These are phyloP conservation scores for Pisolithus thermaeus DNA, from an alignment of 1,284 basidiomycete genomes.

Conservation along the genomic window DNA sequence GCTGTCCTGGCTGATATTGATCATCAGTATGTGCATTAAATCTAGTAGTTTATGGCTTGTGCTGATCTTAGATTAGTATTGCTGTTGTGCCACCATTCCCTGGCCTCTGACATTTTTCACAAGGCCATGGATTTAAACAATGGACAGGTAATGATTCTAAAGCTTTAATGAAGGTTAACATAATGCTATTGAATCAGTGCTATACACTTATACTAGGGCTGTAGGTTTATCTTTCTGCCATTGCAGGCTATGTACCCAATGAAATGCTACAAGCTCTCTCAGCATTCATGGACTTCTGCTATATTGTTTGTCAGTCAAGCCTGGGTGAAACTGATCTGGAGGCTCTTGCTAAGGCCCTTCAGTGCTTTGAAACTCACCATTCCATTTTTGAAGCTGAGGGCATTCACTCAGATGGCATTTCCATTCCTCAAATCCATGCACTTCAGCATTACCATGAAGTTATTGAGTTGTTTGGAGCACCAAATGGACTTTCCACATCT, in stretches of 20 bases:
- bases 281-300: slow-evolving; percentile 10
- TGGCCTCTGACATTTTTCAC: too few relatives aligned
- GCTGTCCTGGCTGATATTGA: slow-evolving; percentile 3
- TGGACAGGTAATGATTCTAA: too few relatives aligned
- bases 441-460: neutral
- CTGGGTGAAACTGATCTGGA: neutral
- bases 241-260: slow-evolving; percentile 10
- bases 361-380: neutral
- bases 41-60: too few relatives aligned
- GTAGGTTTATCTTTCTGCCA: slow-evolving; percentile 10
- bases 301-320: neutral
- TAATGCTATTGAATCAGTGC: too few relatives aligned
- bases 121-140: too few relatives aligned
- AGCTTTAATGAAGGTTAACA: too few relatives aligned
- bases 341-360: slow-evolving; percentile 1
- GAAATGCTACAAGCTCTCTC: slow-evolving; percentile 7
- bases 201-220: too few relatives aligned
- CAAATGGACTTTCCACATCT: slow-evolving; percentile 1
- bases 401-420: slow-evolving; percentile 6
- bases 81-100: too few relatives aligned
- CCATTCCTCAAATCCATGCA: slow-evolving; percentile 6
- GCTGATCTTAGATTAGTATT: too few relatives aligned
- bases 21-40: neutral
- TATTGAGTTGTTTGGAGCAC: slow-evolving; percentile 1
- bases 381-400: slow-evolving; percentile 2